These are phyloP conservation scores for Zopfochytrium polystomum DNA, from an alignment of 371 early-diverging fungal genomes.

Conservation along the genomic window DNA sequence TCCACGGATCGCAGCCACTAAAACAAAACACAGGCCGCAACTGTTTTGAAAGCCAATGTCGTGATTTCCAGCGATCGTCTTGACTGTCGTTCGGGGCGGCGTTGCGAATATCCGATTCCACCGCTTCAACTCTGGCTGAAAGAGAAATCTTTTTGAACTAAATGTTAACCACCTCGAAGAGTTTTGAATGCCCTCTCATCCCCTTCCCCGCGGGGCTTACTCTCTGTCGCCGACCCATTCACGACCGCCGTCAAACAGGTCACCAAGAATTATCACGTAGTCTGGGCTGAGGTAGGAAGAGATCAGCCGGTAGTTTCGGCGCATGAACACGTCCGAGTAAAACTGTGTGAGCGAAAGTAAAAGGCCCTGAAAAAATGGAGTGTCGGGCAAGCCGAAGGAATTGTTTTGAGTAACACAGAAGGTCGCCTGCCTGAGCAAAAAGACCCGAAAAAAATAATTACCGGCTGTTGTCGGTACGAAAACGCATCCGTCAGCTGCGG, in stretches of 20 bases:
- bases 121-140: conserved; percentile 9
- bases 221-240: conserved; percentile 59
- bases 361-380: conserved; percentile 14
- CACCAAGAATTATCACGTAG: conserved; percentile 76
- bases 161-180: too few relatives aligned
- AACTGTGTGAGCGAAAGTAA: conserved; percentile 61
- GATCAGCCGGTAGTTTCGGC: conserved; percentile 66
- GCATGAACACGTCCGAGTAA: conserved; percentile 81
- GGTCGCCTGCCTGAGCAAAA: neutral
- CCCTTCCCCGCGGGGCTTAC: too few relatives aligned
- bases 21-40: too few relatives aligned
- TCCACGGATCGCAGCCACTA: too few relatives aligned
- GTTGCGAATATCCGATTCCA: too few relatives aligned
- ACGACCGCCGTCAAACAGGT: conserved; percentile 80
- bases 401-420: neutral
- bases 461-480: conserved; percentile 63
- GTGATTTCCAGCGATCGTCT: conserved; percentile 82
- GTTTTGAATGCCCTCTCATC: too few relatives aligned
- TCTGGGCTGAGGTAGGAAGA: conserved; percentile 57
- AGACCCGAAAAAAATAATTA: conserved; percentile 11
- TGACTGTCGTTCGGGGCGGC: too few relatives aligned
- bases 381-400: neutral
- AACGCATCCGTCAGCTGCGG: conserved; percentile 89
- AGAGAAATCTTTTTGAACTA: conserved; percentile 49
- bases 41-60: conserved; percentile 78